These are phyloP conservation scores for Calonectria hawksworthii DNA, from an alignment of 2,329 filamentous ascomycete species.

Conservation along the genomic window DNA sequence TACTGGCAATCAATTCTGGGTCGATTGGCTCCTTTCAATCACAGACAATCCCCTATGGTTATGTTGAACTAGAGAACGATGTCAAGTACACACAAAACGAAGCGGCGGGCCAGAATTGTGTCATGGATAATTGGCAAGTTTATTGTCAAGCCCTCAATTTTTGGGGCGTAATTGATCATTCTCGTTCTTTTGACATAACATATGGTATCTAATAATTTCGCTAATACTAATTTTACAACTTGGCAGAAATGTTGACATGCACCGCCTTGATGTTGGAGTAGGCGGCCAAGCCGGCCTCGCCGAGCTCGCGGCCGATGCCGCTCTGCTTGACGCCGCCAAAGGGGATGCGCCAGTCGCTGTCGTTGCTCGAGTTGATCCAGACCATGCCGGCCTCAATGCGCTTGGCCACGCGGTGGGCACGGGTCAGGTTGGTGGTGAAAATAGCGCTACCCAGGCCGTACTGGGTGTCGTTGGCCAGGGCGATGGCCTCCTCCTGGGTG, in stretches of 20 bases:
- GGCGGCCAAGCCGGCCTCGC: slow-evolving; percentile 59
- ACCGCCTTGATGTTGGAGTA: slow-evolving; percentile 62
- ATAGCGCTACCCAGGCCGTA: slow-evolving; percentile 74
- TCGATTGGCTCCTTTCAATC: too few species aligned
- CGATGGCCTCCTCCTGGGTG: slow-evolving; percentile 58
- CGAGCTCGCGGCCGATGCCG: slow-evolving; percentile 61
- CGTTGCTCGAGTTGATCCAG: slow-evolving; percentile 65
- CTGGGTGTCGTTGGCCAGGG: slow-evolving; percentile 64
- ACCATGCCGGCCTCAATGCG: slow-evolving; percentile 73
- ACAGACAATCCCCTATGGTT: background rate
- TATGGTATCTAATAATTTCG: slow-evolving; percentile 11
- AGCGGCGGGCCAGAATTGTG: too few species aligned
- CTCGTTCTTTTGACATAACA: background rate
- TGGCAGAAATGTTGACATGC: slow-evolving; percentile 57
- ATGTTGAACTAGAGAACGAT: background rate
- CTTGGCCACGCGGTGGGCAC: slow-evolving; percentile 63
- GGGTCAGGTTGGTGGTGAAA: slow-evolving; percentile 71
- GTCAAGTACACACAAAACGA: background rate
- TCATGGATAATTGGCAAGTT: too few species aligned
- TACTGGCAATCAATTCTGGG: background rate
- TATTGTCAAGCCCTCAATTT: background rate
- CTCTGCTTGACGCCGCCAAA: slow-evolving; percentile 65
- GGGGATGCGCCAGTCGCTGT: slow-evolving; percentile 59
- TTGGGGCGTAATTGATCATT: background rate
- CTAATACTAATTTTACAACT: slow-evolving; percentile 23